Percentiles rank a stretch among this genome's conserved stretches.
These are phyloP conservation scores for Cladophialophora carrionii DNA, from an alignment of 2,329 filamentous ascomycete species.

Conservation along the genomic window DNA sequence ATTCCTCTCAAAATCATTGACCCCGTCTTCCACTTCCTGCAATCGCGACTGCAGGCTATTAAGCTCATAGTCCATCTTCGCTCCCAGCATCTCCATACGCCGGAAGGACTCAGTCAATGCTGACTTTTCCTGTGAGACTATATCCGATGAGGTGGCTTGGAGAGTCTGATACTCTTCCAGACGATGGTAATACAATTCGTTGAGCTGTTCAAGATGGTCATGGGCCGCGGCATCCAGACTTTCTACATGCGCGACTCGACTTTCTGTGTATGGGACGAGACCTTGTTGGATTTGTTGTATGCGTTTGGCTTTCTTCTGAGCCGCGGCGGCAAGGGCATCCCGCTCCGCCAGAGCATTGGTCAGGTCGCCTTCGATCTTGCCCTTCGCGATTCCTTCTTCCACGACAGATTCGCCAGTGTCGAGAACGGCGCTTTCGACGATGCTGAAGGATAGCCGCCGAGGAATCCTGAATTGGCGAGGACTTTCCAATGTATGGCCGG, in stretches of 20 bases:
- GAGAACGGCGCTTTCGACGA: slow-evolving; percentile 51
- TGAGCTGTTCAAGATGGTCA: slow-evolving; percentile 66
- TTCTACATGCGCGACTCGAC: slow-evolving; percentile 49
- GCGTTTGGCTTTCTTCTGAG: slow-evolving; percentile 45
- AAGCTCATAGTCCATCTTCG: slow-evolving; percentile 91
- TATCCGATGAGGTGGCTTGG: slow-evolving; percentile 67
- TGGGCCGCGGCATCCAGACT: slow-evolving; percentile 67
- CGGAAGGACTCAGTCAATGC: slow-evolving; percentile 71
- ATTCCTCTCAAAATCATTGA: slow-evolving; percentile 77
- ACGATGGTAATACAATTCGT: slow-evolving; percentile 69
- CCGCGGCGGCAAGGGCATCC: slow-evolving; percentile 47
- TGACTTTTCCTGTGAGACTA: slow-evolving; percentile 70
- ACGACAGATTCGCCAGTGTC: slow-evolving; percentile 40
- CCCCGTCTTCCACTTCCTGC: slow-evolving; percentile 82
- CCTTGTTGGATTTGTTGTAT: slow-evolving; percentile 46
- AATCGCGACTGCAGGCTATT: slow-evolving; percentile 77
- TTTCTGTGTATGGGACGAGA: slow-evolving; percentile 50
- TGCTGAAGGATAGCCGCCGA: slow-evolving; percentile 53
- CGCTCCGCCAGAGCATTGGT: slow-evolving; percentile 32
- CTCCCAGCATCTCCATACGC: slow-evolving; percentile 77
- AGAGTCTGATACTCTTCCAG: slow-evolving; percentile 71
- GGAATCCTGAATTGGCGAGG: slow-evolving; percentile 38
- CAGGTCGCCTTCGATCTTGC: slow-evolving; percentile 32
- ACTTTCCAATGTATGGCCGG: slow-evolving; percentile 22
- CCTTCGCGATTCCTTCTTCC: slow-evolving; percentile 26